Base-by-base conservation (phyloP, 2,329 filamentous ascomycete genomes). In the Aureobasidium sp. region DNA sequence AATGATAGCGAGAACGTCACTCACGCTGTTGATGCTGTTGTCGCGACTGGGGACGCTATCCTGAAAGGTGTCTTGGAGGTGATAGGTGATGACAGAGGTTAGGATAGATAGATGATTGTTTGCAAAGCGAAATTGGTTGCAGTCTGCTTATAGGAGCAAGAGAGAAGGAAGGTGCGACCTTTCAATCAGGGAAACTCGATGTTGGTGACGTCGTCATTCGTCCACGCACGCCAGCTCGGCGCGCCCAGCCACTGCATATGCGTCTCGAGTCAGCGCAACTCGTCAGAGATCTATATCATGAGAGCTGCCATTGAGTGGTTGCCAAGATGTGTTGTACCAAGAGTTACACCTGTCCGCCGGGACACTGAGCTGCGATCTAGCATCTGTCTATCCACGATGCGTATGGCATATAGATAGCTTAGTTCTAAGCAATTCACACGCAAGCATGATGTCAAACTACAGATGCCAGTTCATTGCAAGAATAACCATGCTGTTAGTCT, bases 401-500 rank as follows among this genome's bases (percentile, higher is more conserved):
- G 7, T 20, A 8, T 20, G 15, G 5, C 5, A 5, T 34, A 9
- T 34, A 34, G 32, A 32, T 32, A 43, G 17, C 39, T 15, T 29
- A n/a, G 46, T 29, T n/a, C 46, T n/a, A 5, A 32, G 9, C 26
- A 5, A 10, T 17, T 7, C 15, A 29, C 26, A 48, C 13, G 41
- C 41, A 12, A 24, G 39, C 26, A 3, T 47, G 17, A 5, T 13
- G 9, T 51, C 29, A 36, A 15, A 36, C 6, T 17, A 17, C 52
- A 43, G 37, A 17, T 26, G 44, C 36, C 17, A 29, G 52, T 15
- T 13, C 6, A 13, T 43, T 43, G 15, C 27, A 57, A 59, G 39
- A 61, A 59, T 55, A 63, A 63, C 47, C 62, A 59, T 63, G 55
- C 56, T 63, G 59, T 51, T 46, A 36, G 29, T 24, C 57, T 41